Conservation (phyloP, 805 yeast genomes). For the Komagataella pseudopastoris region DNA sequence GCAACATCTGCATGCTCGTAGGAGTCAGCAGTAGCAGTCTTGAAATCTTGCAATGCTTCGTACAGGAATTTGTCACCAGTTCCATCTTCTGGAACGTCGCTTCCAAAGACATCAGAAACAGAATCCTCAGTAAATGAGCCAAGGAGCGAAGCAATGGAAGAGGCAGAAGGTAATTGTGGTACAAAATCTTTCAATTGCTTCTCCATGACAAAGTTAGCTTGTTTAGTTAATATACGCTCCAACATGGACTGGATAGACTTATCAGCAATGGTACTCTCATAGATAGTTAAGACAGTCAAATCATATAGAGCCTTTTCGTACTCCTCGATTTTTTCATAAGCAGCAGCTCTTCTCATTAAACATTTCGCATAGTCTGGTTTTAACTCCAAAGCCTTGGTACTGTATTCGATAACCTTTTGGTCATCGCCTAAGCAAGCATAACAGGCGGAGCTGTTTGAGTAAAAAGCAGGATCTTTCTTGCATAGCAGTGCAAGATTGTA, state of each 20-base stretch:
- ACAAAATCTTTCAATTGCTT: slow-evolving; percentile 37
- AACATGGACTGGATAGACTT: slow-evolving; percentile 66
- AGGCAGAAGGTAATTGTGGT: slow-evolving; percentile 62
- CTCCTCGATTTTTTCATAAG: slow-evolving; percentile 69
- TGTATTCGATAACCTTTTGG: slow-evolving; percentile 78
- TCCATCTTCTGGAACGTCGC: slow-evolving; percentile 31
- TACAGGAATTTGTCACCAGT: slow-evolving; percentile 53
- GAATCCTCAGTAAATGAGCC: slow-evolving; percentile 62
- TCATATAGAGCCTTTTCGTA: slow-evolving; percentile 85
- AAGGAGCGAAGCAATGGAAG: slow-evolving; percentile 76
- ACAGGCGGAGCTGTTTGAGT: slow-evolving; percentile 94
- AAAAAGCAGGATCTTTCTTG: slow-evolving; percentile 77
- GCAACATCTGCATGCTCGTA: slow-evolving; percentile 49
- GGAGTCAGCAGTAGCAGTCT: slow-evolving; percentile 36
- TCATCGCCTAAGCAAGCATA: slow-evolving; percentile 70
- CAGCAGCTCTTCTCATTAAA: slow-evolving; percentile 83
- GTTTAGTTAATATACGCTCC: slow-evolving; percentile 77
- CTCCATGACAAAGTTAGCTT: slow-evolving; percentile 61
- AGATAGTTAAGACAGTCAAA: slow-evolving; percentile 76
- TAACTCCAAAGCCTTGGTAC: slow-evolving; percentile 71
- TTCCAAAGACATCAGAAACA: slow-evolving; percentile 32
- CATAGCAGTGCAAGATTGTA: slow-evolving; percentile 69
- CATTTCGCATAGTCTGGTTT: slow-evolving; percentile 90
- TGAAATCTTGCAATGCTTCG: slow-evolving; percentile 43
- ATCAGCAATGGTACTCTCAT: slow-evolving; percentile 31